A percentile compares a stretch with the other conserved stretches of the same genome.
Conservation (phyloP, 768 basidiomycete genomes). For the Kwoniella dejecticola region DNA sequence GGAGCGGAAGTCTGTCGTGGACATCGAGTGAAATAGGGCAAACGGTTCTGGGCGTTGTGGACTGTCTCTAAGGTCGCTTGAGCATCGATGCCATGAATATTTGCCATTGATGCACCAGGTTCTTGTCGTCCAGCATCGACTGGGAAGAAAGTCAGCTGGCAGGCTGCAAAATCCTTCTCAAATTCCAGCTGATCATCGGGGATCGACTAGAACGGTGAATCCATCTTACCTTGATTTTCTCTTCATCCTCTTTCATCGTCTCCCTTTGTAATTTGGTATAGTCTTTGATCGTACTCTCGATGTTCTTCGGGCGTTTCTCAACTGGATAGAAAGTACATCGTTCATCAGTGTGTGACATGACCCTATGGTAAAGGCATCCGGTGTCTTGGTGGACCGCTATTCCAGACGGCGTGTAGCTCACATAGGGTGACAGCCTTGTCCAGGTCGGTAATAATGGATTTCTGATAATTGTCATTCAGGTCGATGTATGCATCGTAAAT, state of each 20-base stretch:
- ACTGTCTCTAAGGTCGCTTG: neutral
- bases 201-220: too few relatives aligned
- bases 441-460: neutral
- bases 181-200: too few relatives aligned
- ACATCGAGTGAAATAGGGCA: too few relatives aligned
- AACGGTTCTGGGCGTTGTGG: too few relatives aligned
- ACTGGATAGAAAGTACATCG: neutral
- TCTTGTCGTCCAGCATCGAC: conserved; percentile 1
- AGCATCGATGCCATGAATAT: conserved; percentile 7
- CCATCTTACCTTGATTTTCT: neutral
- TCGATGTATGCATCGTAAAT: neutral
- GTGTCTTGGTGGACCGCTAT: too few relatives aligned
- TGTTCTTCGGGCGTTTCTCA: neutral
- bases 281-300: neutral
- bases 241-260: conserved; percentile 5
- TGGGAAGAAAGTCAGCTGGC: too few relatives aligned
- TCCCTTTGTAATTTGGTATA: conserved; percentile 9
- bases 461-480: neutral
- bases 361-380: too few relatives aligned
- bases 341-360: too few relatives aligned
- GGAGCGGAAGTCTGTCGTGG: too few relatives aligned
- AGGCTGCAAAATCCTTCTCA: too few relatives aligned
- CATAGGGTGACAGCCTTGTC: neutral
- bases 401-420: too few relatives aligned
- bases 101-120: neutral